Evolutionary conservation across 2,329 filamentous ascomycete species (phyloP), one percentile per base, ranked within the genome.

Genomic region (Paradendryphiella salina): DNA sequence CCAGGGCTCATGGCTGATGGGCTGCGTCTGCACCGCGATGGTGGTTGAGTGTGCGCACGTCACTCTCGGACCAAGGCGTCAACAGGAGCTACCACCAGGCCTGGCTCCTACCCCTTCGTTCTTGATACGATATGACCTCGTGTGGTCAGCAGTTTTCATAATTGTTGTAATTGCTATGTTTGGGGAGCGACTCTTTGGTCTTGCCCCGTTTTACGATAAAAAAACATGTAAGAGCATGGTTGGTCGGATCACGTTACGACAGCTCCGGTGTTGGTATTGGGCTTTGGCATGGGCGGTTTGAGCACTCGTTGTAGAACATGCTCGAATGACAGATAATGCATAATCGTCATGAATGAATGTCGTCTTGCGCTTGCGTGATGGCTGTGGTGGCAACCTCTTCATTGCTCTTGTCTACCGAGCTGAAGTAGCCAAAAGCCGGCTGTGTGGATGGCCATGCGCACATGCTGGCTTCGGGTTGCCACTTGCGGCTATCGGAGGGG

Each of bases 101-200:
- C 44, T 6, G 32, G 31, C 42, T 56, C 29, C 41, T 43, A 31
- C 17, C 15, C 48, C 41, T 48, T 49, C 44, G 21, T 49, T 45
- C 28, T 43, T 45, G 35, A 29, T 40, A 39, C 43, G 35, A 34
- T 9, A 46, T 42, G 51, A 44, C 38, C 43, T 34, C 43, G 5
- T 28, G 32, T 35, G 39, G 44, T 35, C 23, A 33, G 45, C 46
- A 48, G 23, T 33, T 61, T 59, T 54, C 45, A 51, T 61, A 57
- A 40, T 57, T 46, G 26, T 61, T 61, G 58, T 61, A 61, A 61
- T 61, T 56, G 50, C 38, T 48, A 61, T 46, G 58, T 59, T 47
- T 54, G 46, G 58, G 56, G 53, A 32, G 15, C 10, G 42, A 34
- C 33, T 37, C 5, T 51, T 41, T 56, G 28, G 40, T 44, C 46